These are phyloP conservation scores for Aspergillus neotritici DNA, from an alignment of 2,329 filamentous ascomycete species.

Conservation along the genomic window DNA sequence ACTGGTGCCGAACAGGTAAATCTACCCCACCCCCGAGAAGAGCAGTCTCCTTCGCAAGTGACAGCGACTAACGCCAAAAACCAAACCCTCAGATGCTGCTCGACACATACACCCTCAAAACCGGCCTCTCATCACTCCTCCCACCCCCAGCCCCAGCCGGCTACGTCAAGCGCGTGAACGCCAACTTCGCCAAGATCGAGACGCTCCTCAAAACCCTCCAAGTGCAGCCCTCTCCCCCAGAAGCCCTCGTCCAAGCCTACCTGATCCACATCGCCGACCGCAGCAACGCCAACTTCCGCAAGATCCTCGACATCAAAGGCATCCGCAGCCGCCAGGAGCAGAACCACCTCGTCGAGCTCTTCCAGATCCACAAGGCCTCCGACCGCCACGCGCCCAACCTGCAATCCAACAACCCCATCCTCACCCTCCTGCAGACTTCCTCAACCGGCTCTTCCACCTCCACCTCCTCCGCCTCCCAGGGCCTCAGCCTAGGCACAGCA, in stretches of 20 bases:
- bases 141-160: conserved; percentile 55
- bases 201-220: conserved; percentile 93
- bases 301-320: conserved; percentile 92
- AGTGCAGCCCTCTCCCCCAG: conserved; percentile 82
- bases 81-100: conserved; percentile 67
- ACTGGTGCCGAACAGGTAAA: conserved; percentile 83
- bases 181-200: conserved; percentile 79
- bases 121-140: conserved; percentile 44
- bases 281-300: conserved; percentile 90
- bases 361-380: conserved; percentile 73
- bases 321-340: conserved; percentile 76
- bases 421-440: conserved; percentile 55
- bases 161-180: conserved; percentile 81
- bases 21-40: neutral
- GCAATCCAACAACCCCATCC: conserved; percentile 62
- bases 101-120: conserved; percentile 71
- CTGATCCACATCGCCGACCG: conserved; percentile 94
- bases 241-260: conserved; percentile 93
- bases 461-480: conserved; percentile 43
- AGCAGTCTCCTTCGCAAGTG: neutral
- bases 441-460: conserved; percentile 29
- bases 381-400: conserved; percentile 61
- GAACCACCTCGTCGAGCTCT: conserved; percentile 75
- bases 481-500: conserved; percentile 41
- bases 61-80: conserved; percentile 4